These are phyloP conservation scores for Mesembryanthemum crystallinum DNA, from an alignment of 148 eudicot genomes.

Conservation along the genomic window DNA sequence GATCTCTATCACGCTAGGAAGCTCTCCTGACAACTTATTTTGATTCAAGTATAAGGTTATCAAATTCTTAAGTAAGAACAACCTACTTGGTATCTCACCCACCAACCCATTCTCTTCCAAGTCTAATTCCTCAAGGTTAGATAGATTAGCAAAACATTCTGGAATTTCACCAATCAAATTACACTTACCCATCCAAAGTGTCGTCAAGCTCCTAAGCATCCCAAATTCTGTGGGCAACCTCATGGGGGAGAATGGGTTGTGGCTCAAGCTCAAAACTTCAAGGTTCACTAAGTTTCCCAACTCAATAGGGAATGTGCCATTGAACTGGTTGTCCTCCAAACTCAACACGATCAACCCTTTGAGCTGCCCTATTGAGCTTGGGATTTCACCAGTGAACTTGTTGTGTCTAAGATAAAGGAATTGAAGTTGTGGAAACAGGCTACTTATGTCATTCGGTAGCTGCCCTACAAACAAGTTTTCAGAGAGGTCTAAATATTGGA, in stretches of 20 bases:
- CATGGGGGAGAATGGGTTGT: conserved; percentile 33
- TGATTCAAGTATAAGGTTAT: conserved; percentile 34
- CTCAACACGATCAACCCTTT: conserved; percentile 29
- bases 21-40: conserved; percentile 46
- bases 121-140: conserved; percentile 38
- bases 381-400: conserved; percentile 41
- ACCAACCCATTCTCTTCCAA: conserved; percentile 26
- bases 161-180: conserved; percentile 61
- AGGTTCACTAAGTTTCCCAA: conserved; percentile 48
- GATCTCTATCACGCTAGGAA: conserved; percentile 46
- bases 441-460: too few relatives aligned
- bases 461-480: too few relatives aligned
- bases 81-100: too few relatives aligned
- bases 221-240: conserved; percentile 50
- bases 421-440: neutral
- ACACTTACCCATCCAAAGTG: conserved; percentile 37
- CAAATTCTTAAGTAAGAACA: conserved; percentile 54
- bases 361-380: conserved; percentile 48
- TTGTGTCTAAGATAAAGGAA: too few relatives aligned
- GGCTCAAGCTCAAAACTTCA: conserved; percentile 32
- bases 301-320: too few relatives aligned
- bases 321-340: conserved; percentile 41
- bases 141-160: conserved; percentile 32
- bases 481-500: too few relatives aligned
- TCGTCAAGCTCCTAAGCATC: conserved; percentile 33